Base-by-base conservation (phyloP, 768 basidiomycete species). In the Pleurotus eryngii region DNA sequence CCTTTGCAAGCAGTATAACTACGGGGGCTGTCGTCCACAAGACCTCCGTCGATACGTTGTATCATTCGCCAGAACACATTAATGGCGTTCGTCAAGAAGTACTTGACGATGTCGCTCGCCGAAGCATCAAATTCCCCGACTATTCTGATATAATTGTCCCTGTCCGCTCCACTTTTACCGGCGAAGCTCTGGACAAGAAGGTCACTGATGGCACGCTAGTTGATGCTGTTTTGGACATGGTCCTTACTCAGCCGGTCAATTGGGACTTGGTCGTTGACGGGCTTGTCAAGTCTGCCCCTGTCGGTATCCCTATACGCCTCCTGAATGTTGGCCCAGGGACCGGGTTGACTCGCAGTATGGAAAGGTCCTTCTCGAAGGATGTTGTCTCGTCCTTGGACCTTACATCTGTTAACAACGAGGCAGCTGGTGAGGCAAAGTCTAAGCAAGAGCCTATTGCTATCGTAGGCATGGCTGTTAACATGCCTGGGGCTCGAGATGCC, bases 381-480 rank as follows among this genome's bases (percentile, higher is more conserved):
- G 47, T 43, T 49, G 58, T 61, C 8, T 48, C 59, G 1, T 51
- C 61, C 24, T 55, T 67, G 46, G 66, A 76, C 55, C 54, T 67
- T 20, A 63, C 67, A 30, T 51, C 59, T 22, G 56, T 42, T 17
- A 59, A 57, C 15, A 42, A 49, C 2, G 30, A 49, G 24, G 12
- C 48, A 26, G 0, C 20, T 45, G 42, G 42, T 1, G 42, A 45
- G 6, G 48, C 22, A n/a, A 39, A 55, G n/a, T 14, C 47, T 35
- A 40, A 27, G 38, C 45, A 51, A 42, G 77, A 82, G 46, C 78
- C 83, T 3, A 81, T 90, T 48, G 89, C 89, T 0, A 81, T 90
- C 56, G 72, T 89, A 48, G 89, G 89, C 7, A 88, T 89, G 86
- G 83, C 86, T 1, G 75, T 83, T 42, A 81, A 77, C 49, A 71